These are phyloP conservation scores for Hawksworthiomyces lignivorus DNA, from an alignment of 2,329 filamentous ascomycete species.

Conservation along the genomic window DNA sequence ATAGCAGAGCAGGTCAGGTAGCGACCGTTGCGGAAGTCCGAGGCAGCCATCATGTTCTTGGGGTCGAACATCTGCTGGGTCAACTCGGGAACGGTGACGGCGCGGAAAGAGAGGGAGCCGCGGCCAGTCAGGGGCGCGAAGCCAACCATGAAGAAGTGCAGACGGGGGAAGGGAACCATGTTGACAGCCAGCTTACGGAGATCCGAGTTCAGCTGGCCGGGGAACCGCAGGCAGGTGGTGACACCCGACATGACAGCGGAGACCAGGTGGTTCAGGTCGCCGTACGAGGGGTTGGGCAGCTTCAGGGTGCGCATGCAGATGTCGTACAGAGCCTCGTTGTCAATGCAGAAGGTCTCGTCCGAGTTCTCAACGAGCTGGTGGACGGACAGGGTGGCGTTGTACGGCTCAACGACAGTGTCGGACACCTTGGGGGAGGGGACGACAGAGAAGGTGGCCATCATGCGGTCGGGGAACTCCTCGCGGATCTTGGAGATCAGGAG, in stretches of 20 bases:
- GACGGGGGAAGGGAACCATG: slow-evolving; percentile 99
- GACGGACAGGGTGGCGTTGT: slow-evolving; percentile 98
- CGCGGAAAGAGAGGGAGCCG: slow-evolving; percentile 86
- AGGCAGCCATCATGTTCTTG: slow-evolving; percentile 99
- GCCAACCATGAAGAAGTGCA: slow-evolving; percentile 99
- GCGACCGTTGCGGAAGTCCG: slow-evolving; percentile 98
- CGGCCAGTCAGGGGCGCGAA: slow-evolving; percentile 94
- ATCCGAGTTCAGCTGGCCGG: slow-evolving; percentile 99
- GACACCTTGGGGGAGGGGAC: slow-evolving; percentile 99
- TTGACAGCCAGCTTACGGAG: slow-evolving; percentile 99
- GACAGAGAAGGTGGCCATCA: slow-evolving; percentile 99
- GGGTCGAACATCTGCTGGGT: slow-evolving; percentile 99
- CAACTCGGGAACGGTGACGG: slow-evolving; percentile 93
- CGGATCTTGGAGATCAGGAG: slow-evolving; percentile 99
- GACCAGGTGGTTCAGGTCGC: slow-evolving; percentile 98
- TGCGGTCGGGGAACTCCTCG: slow-evolving; percentile 99
- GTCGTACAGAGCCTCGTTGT: slow-evolving; percentile 99
- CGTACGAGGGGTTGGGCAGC: slow-evolving; percentile 97
- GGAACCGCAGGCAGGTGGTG: slow-evolving; percentile 97
- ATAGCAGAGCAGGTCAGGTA: slow-evolving; percentile 99
- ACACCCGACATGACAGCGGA: slow-evolving; percentile 99
- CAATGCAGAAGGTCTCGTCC: slow-evolving; percentile 99
- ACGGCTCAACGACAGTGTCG: slow-evolving; percentile 98
- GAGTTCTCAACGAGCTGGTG: slow-evolving; percentile 99
- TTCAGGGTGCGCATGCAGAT: slow-evolving; percentile 99